Evolutionary conservation across 768 basidiomycete species (phyloP).

Genomic region (Podaxis carcinomalis): DNA sequence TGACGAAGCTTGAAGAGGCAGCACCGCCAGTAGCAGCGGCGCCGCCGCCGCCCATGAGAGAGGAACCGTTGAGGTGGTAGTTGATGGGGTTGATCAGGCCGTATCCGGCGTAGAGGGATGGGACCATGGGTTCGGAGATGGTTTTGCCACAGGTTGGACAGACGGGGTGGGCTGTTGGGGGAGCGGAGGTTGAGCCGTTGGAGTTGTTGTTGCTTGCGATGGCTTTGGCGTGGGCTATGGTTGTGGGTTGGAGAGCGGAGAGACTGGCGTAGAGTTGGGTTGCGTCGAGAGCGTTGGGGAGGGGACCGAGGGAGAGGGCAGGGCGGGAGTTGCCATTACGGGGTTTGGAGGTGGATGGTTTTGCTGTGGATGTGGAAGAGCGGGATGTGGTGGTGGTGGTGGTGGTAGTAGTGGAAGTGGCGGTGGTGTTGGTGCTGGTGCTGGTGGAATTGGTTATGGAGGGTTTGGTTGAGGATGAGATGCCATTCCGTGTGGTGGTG

Average conservation of each 20-base stretch:
- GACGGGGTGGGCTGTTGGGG: slow-evolving; percentile 38
- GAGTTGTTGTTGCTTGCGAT: slow-evolving; percentile 7
- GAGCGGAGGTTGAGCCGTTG: slow-evolving; percentile 33
- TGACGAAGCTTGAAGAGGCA: not conserved
- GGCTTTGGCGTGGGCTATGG: slow-evolving; percentile 14
- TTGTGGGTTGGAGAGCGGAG: not conserved
- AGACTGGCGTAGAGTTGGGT: slow-evolving; percentile 1
- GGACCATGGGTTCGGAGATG: slow-evolving; percentile 39
- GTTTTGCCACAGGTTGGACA: slow-evolving; percentile 57
- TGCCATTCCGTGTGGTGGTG: not conserved
- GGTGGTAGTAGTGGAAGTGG: too few relatives aligned
- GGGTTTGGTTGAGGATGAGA: too few relatives aligned
- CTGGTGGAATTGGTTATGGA: too few relatives aligned
- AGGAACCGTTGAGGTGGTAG: not conserved
- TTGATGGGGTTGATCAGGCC: not conserved
- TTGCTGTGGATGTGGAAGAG: not conserved
- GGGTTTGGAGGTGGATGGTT: not conserved
- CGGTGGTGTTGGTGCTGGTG: too few relatives aligned
- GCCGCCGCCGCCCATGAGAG: not conserved
- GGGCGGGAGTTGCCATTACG: slow-evolving; percentile 18
- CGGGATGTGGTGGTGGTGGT: not conserved
- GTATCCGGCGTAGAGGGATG: slow-evolving; percentile 20
- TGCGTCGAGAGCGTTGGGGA: slow-evolving; percentile 18
- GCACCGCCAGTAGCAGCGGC: not conserved
- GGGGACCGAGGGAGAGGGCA: slow-evolving; percentile 19